Base-by-base conservation (phyloP, 345 rosid species). In the Gossypium thurberi region DNA sequence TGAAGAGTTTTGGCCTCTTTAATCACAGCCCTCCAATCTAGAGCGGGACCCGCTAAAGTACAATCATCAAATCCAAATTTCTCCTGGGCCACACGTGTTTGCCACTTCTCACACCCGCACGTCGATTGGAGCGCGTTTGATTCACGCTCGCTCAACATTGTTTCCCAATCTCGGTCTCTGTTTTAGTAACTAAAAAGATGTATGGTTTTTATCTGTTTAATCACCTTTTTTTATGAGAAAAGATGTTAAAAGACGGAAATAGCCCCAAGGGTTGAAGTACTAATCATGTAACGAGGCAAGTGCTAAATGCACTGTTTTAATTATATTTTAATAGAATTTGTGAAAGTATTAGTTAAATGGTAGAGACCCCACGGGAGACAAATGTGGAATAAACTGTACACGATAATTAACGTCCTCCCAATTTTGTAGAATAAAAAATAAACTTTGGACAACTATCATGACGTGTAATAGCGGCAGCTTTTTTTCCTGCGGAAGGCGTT, bases 401-500 rank as follows among this genome's bases (percentile, higher is more conserved):
- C 7, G 23, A 68, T 68, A 43, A 68, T 68, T 51, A 51, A 26
- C 71, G 15, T 5, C 57, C 33, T 9, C 21, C 71, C 37, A 26
- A 44, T 60, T 47, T 8, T 26, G 1, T 60, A 72, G 20, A 55
- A 43, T 57, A 71, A 50, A 69, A 68, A 17, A 26, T 4, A 51
- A 58, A 12, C 65, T 73, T 78, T 70, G 81, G 80, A 78, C 83
- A 81, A 79, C 75, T 70, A 70, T 70, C 57, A 67, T 78, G 82
- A 83, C 85, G 85, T 79, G 86, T 74, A 83, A 74, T 69, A 83
- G 79, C 80, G 81, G 86, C 85, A 87, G 87, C 85, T 82, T 84
- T 84, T 70, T 43, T 69, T 68, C 65, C 75, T 46, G 66, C 61
- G 48, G 55, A 65, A 57, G 59, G 75, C 66, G 13, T 63, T 60